Percentiles rank a stretch among this genome's conserved stretches.
Conservation (phyloP, 345 rosid genomes). For the Mercurialis annua region DNA sequence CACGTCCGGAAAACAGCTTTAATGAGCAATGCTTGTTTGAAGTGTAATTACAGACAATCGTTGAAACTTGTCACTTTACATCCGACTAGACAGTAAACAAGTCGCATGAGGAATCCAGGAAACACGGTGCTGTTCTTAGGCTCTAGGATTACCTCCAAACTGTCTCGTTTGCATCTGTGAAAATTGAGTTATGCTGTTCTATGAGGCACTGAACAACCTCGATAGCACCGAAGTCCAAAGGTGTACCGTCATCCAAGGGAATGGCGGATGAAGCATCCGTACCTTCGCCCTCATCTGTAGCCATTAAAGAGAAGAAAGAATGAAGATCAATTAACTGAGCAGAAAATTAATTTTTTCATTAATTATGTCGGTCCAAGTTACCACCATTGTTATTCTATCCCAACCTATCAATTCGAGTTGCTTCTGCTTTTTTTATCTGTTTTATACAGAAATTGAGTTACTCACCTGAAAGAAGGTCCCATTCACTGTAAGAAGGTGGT, state of each 20-base stretch:
- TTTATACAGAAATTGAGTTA: background rate
- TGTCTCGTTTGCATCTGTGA: slow-evolving; percentile 81
- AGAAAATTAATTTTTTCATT: background rate
- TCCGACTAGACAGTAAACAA: background rate
- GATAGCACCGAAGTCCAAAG: slow-evolving; percentile 69
- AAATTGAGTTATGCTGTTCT: slow-evolving; percentile 81
- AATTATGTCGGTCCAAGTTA: too few relatives aligned
- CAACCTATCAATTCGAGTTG: too few relatives aligned
- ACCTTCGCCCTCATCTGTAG: slow-evolving; percentile 71
- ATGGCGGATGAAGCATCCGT: slow-evolving; percentile 62
- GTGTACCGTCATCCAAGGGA: slow-evolving; percentile 71
- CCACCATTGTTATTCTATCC: background rate
- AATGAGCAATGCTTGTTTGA: background rate
- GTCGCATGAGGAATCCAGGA: background rate
- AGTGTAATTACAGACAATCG: background rate
- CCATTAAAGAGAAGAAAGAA: slow-evolving; percentile 14
- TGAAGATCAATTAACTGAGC: background rate
- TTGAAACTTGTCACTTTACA: background rate
- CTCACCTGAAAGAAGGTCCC: slow-evolving; percentile 90
- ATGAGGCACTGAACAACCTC: slow-evolving; percentile 83
- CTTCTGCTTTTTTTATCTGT: too few relatives aligned
- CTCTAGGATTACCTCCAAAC: slow-evolving; percentile 48
- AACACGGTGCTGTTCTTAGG: background rate
- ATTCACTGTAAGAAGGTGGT: slow-evolving; percentile 46
- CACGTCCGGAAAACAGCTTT: background rate